phyloP scores from a whole-genome alignment of 2,329 filamentous ascomycete genomes.

The Aspergillus puulaauensis region DNA sequence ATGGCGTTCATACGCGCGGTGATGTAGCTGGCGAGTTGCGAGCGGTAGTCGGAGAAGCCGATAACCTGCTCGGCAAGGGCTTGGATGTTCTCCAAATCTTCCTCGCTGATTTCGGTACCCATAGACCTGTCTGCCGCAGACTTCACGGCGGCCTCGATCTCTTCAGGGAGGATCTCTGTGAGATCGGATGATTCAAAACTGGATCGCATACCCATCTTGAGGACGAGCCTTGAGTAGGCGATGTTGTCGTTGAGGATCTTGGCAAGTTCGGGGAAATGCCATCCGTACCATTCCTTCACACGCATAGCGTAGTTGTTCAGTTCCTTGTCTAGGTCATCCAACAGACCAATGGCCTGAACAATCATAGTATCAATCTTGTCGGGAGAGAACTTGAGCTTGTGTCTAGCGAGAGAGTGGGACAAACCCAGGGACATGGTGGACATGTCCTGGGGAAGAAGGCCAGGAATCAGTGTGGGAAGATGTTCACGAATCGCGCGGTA shows the following conservation, averaged over 20 bases:
- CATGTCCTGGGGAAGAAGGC: constrained; percentile 79
- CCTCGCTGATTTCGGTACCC: constrained; percentile 93
- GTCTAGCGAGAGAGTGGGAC: constrained; percentile 91
- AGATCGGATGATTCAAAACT: constrained; percentile 76
- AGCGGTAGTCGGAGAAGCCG: constrained; percentile 84
- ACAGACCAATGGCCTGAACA: constrained; percentile 88
- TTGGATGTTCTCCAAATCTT: constrained; percentile 91
- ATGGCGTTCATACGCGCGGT: constrained; percentile 94
- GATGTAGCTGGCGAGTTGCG: constrained; percentile 84
- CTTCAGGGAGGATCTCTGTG: constrained; percentile 88
- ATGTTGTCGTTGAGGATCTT: constrained; percentile 97
- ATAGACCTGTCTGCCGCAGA: constrained; percentile 94
- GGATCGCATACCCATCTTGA: constrained; percentile 84
- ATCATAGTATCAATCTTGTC: constrained; percentile 99
- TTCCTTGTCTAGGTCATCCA: constrained; percentile 98
- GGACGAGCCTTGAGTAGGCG: constrained; percentile 84
- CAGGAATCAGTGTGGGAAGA: constrained; percentile 85
- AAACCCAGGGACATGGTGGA: constrained; percentile 95
- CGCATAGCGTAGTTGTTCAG: constrained; percentile 98
- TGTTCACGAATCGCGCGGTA: constrained; percentile 94
- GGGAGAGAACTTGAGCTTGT: constrained; percentile 97
- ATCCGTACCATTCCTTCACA: constrained; percentile 99
- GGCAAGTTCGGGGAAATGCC: constrained; percentile 98
- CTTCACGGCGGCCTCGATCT: constrained; percentile 90
- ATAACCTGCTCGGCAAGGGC: constrained; percentile 91